Conservation (phyloP, 129 eudicot species). For the Flaveria bidentis region DNA sequence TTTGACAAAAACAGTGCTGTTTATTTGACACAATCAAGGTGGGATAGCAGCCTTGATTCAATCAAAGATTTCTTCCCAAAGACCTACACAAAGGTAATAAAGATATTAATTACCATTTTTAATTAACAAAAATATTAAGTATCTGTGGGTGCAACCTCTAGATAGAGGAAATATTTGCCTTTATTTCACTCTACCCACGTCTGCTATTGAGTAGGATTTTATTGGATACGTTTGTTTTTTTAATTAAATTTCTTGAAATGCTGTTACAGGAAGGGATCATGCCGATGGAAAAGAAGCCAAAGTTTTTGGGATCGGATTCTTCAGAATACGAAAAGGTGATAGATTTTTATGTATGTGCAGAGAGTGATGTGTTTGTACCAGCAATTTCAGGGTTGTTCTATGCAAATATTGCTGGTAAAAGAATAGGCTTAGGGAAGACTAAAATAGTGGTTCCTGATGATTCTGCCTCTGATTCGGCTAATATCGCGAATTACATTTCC, state of each 20-base stretch:
- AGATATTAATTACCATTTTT: constrained; percentile 5
- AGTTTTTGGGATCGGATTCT: constrained; percentile 58
- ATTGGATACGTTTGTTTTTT: too few species aligned
- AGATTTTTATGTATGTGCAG: constrained; percentile 73
- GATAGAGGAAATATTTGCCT: too few species aligned
- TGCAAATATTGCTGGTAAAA: constrained; percentile 91
- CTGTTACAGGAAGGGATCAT: constrained; percentile 79
- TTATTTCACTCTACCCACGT: too few species aligned
- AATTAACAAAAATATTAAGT: neutral
- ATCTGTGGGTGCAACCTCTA: too few species aligned
- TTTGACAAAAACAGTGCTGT: constrained; percentile 75
- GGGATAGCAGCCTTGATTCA: constrained; percentile 84
- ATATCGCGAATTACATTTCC: constrained; percentile 53
- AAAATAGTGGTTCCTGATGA: constrained; percentile 81
- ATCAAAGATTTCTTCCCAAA: constrained; percentile 84
- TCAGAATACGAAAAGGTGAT: constrained; percentile 81
- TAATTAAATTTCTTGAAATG: neutral
- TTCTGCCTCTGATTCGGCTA: constrained; percentile 44
- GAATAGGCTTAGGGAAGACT: constrained; percentile 89
- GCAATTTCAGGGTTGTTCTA: constrained; percentile 94
- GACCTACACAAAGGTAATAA: constrained; percentile 84
- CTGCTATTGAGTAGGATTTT: too few species aligned
- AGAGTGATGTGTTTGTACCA: constrained; percentile 87
- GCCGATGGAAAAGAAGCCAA: constrained; percentile 71
- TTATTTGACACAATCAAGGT: constrained; percentile 85